These are phyloP conservation scores for Rhytidiadelphus loreus DNA, from an alignment of 225 moss, liverwort and hornwort species.

Conservation along the genomic window DNA sequence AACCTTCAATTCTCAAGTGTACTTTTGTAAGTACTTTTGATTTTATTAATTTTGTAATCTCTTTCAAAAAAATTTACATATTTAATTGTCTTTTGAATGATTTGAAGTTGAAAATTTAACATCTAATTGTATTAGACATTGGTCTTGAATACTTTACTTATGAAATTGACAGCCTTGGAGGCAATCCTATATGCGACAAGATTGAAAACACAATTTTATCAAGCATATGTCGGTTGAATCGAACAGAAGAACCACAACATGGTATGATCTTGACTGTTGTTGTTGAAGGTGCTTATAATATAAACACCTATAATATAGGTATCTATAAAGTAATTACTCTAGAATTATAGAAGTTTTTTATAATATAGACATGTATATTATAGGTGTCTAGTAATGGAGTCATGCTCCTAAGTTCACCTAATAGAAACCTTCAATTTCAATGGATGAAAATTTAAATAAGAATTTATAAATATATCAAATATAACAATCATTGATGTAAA, in stretches of 20 bases:
- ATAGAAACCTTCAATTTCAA: neutral
- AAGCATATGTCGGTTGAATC: neutral
- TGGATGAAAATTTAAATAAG: neutral
- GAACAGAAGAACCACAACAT: accelerated
- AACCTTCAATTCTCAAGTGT: neutral
- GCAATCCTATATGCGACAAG: neutral
- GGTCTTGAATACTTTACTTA: accelerated
- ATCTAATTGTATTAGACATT: accelerated
- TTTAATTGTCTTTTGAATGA: no score
- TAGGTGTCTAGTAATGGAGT: no score
- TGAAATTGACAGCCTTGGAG: neutral
- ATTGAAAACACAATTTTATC: neutral
- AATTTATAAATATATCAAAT: neutral
- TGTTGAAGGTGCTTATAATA: no score
- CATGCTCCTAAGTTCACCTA: no score
- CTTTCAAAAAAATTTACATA: accelerated
- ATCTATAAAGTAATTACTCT: neutral
- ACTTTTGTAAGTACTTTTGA: neutral
- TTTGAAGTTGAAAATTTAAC: neutral
- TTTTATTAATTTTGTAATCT: neutral
- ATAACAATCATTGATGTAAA: no score
- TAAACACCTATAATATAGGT: no score
- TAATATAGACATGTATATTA: no score
- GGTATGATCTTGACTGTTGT: no score
- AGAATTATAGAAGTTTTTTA: no score